phyloP scores from a whole-genome alignment of 257 asterid species.

The Penstemon barbatus region DNA sequence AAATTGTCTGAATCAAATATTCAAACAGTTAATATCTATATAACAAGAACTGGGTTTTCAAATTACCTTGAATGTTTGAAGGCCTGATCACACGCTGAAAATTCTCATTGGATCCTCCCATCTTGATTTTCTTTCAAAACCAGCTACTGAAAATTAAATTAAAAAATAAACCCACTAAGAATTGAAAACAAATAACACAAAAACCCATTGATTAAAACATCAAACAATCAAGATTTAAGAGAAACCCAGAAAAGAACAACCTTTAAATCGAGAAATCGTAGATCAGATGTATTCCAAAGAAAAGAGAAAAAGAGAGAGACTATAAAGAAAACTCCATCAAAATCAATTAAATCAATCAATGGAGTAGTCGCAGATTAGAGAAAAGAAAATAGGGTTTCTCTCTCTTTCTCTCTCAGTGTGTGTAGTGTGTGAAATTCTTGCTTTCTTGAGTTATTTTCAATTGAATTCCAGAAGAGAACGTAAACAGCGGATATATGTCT shows the following conservation, averaged over 20 bases:
- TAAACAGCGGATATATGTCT: slow-evolving; percentile 39
- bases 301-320: slow-evolving; percentile 19
- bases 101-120: slow-evolving; percentile 75
- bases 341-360: background rate
- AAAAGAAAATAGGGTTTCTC: background rate
- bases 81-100: slow-evolving; percentile 46
- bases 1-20: slow-evolving; percentile 10
- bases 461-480: slow-evolving; percentile 15
- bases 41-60: slow-evolving; percentile 7
- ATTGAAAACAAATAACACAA: slow-evolving; percentile 14
- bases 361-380: too few species aligned
- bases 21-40: background rate
- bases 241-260: background rate
- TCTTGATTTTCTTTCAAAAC: slow-evolving; percentile 28
- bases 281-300: background rate
- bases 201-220: background rate
- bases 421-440: slow-evolving; percentile 12
- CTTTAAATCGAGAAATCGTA: slow-evolving; percentile 20
- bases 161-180: background rate
- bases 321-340: slow-evolving; percentile 28
- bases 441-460: background rate
- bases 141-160: background rate
- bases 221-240: background rate
- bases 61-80: slow-evolving; percentile 56
- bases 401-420: slow-evolving; percentile 3